These are phyloP conservation scores for Parachaetomium inaequale DNA, from an alignment of 495 filamentous ascomycete species.

Conservation along the genomic window DNA sequence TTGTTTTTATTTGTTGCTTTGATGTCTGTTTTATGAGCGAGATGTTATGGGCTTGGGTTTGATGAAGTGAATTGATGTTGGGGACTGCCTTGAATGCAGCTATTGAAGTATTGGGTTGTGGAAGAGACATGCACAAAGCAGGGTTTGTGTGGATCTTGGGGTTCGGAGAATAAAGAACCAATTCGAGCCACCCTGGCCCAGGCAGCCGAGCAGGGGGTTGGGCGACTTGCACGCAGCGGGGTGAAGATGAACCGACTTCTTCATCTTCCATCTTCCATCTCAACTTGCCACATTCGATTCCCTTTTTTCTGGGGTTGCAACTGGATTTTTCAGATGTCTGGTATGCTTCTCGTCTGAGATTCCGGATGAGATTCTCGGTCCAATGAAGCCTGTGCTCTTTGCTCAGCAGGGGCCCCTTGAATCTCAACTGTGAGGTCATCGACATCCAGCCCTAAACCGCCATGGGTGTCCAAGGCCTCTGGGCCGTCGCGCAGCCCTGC, in stretches of 20 bases:
- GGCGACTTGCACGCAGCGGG: not conserved
- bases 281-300: not conserved
- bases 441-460: not conserved
- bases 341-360: not conserved
- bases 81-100: no score
- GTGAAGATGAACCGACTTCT: slow-evolving; percentile 4
- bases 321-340: not conserved
- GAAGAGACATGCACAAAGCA: no score
- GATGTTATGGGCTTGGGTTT: no score
- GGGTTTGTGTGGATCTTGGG: not conserved
- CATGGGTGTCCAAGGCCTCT: slow-evolving; percentile 98
- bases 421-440: not conserved
- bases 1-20: not conserved
- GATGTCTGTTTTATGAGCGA: not conserved
- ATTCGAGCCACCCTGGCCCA: slow-evolving; percentile 5
- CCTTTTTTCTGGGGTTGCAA: no score
- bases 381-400: not conserved
- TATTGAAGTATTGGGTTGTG: no score
- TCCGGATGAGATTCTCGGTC: not conserved
- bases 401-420: slow-evolving; percentile 12
- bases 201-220: slow-evolving; percentile 16
- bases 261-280: not conserved
- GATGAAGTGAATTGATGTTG: no score
- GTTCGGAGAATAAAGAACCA: slow-evolving; percentile 5
- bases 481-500: slow-evolving; percentile 89